Percentiles rank a stretch among this genome's conserved stretches.
These are phyloP conservation scores for Fusarium paranaense DNA, from an alignment of 2,329 filamentous ascomycete species.

Conservation along the genomic window DNA sequence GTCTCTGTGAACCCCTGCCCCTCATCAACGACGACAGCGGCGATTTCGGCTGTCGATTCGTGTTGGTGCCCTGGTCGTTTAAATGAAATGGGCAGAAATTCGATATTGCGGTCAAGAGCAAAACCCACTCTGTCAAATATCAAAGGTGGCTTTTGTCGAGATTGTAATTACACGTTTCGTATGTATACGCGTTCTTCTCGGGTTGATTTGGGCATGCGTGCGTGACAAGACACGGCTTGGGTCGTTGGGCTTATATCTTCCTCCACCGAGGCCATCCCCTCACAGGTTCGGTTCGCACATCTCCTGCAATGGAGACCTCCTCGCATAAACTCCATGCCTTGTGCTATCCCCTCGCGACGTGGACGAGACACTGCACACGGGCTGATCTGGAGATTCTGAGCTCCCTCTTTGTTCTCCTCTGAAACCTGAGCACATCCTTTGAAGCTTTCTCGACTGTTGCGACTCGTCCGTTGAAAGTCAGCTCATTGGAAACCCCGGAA, in stretches of 20 bases:
- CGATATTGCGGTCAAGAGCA: neutral
- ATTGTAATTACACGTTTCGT: neutral
- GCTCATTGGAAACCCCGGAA: conserved; percentile 10
- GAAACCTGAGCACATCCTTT: conserved; percentile 14
- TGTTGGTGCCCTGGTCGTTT: neutral
- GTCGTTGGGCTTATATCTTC: conserved; percentile 21
- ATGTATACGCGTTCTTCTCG: neutral
- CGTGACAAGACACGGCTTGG: neutral
- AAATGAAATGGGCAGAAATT: neutral
- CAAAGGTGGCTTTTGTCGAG: neutral
- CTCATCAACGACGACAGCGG: neutral
- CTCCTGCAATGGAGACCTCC: conserved; percentile 16
- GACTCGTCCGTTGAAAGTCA: neutral
- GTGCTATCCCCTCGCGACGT: conserved; percentile 9
- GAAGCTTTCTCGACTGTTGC: neutral
- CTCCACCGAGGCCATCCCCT: conserved; percentile 13
- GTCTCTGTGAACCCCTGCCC: conserved; percentile 21
- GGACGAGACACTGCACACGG: conserved; percentile 11
- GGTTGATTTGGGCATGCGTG: conserved; percentile 1
- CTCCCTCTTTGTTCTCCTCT: neutral
- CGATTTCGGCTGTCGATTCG: conserved; percentile 3
- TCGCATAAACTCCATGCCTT: conserved; percentile 30
- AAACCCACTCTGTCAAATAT: neutral
- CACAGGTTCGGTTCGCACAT: neutral
- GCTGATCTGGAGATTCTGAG: neutral